phyloP scores from a whole-genome alignment of 768 basidiomycete species.

The Rhizopogon vesiculosus region DNA sequence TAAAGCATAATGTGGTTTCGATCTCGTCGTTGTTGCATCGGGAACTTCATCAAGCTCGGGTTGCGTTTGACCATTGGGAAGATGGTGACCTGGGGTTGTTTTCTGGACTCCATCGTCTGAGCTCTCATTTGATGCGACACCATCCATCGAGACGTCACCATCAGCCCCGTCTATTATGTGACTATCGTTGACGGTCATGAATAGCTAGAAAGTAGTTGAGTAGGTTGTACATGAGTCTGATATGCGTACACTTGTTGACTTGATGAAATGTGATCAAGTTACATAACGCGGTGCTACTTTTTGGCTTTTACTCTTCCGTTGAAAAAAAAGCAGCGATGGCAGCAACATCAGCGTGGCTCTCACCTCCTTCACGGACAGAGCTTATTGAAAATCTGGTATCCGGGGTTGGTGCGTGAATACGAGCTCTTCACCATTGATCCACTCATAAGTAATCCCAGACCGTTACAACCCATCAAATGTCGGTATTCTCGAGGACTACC shows the following conservation, averaged over 20 bases:
- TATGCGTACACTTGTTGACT: too few species aligned
- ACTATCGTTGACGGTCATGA: not conserved
- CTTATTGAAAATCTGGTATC: slow-evolving; percentile 90
- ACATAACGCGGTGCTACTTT: not conserved
- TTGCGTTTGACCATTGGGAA: not conserved
- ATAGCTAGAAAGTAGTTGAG: not conserved
- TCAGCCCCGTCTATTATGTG: not conserved
- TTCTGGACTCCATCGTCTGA: not conserved
- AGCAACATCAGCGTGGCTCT: slow-evolving; percentile 59
- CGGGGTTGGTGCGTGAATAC: slow-evolving; percentile 68
- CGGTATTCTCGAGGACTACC: slow-evolving; percentile 91
- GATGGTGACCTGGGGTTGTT: not conserved
- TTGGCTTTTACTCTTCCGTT: not conserved
- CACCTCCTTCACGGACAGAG: slow-evolving; percentile 75
- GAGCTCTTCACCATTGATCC: not conserved
- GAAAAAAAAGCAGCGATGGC: slow-evolving; percentile 18
- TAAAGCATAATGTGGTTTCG: slow-evolving; percentile 49
- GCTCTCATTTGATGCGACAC: not conserved
- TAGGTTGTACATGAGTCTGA: not conserved
- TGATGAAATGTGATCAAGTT: not conserved
- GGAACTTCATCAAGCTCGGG: not conserved
- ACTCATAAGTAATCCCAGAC: slow-evolving; percentile 44
- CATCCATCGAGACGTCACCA: not conserved
- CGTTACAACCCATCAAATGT: slow-evolving; percentile 97
- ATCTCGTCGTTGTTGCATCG: not conserved